Evolutionary conservation across 163 green algal species (phyloP).

Genomic region (Smithsoniella earleae): DNA sequence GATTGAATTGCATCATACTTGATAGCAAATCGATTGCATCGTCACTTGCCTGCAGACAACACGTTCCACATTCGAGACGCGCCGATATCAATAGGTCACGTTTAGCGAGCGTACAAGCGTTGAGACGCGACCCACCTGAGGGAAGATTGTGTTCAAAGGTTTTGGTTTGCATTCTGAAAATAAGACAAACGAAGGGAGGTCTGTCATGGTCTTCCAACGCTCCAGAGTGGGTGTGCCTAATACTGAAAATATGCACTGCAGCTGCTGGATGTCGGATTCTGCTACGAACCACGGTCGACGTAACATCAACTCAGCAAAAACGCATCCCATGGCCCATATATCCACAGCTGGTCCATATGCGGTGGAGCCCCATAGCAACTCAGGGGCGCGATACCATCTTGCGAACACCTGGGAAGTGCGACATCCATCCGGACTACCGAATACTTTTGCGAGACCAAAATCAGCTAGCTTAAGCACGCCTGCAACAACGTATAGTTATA

Average conservation of each 20-base stretch:
- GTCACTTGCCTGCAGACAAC: conserved; percentile 45
- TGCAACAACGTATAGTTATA: conserved; percentile 32
- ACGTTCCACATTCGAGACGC: no score
- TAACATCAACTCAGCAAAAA: conserved; percentile 80
- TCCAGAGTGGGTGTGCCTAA: conserved; percentile 48
- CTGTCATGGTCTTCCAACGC: conserved; percentile 41
- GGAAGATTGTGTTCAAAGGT: conserved; percentile 49
- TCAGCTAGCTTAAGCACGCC: conserved; percentile 79
- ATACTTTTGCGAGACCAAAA: conserved; percentile 76
- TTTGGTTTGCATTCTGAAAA: conserved; percentile 41
- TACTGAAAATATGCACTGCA: conserved; percentile 71
- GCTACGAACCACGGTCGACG: conserved; percentile 73
- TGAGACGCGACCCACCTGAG: conserved; percentile 32
- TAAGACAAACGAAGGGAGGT: conserved; percentile 52
- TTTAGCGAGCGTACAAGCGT: neutral
- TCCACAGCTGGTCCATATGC: conserved; percentile 72
- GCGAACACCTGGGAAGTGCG: conserved; percentile 86
- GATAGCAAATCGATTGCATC: conserved; percentile 70
- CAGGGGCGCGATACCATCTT: conserved; percentile 81
- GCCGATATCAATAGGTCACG: neutral
- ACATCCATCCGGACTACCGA: conserved; percentile 54
- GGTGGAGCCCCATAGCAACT: conserved; percentile 79
- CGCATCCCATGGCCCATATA: conserved; percentile 88
- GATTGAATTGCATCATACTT: conserved; percentile 63
- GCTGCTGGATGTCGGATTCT: conserved; percentile 71